Evolutionary conservation across 441 rosid genomes (phyloP).

Genomic region (Bruguiera hainesii): DNA sequence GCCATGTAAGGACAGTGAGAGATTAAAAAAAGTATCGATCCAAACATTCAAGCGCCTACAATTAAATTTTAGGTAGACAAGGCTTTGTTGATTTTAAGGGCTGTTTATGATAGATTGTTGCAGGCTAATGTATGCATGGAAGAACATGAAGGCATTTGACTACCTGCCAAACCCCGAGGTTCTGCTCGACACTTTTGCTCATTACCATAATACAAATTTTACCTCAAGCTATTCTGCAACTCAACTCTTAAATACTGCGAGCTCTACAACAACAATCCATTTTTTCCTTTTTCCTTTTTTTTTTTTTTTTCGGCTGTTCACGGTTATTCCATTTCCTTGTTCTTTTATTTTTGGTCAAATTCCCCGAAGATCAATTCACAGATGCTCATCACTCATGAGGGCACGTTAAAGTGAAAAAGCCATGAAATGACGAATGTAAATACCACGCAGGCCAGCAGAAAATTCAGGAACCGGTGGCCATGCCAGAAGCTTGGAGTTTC

Average conservation of each 20-base stretch:
- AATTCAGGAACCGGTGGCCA: slow-evolving; percentile 48
- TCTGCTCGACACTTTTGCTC: not conserved
- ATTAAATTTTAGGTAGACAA: not conserved
- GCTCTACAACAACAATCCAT: not conserved
- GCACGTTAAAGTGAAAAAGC: slow-evolving; percentile 53
- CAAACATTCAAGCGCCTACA: slow-evolving; percentile 3
- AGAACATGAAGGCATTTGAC: not conserved
- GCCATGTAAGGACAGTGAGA: not conserved
- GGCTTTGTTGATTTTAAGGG: not conserved
- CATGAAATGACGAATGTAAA: slow-evolving; percentile 56
- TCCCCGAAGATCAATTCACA: not conserved
- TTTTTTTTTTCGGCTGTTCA: not conserved
- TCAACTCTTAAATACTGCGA: not conserved
- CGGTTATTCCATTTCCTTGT: not conserved
- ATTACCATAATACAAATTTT: not conserved
- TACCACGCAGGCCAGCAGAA: slow-evolving; percentile 54
- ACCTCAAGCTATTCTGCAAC: not conserved
- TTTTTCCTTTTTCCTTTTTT: not conserved
- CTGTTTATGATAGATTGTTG: not conserved
- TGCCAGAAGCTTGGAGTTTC: slow-evolving; percentile 45
- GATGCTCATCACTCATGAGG: slow-evolving; percentile 33
- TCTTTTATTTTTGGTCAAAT: not conserved
- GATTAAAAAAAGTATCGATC: not conserved
- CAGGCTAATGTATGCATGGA: not conserved
- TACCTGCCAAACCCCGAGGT: slow-evolving; percentile 6